Evolutionary conservation across 2,329 filamentous ascomycete genomes (phyloP), one percentile per base, ranked within the genome.

Genomic region (Colletotrichum truncatum): DNA sequence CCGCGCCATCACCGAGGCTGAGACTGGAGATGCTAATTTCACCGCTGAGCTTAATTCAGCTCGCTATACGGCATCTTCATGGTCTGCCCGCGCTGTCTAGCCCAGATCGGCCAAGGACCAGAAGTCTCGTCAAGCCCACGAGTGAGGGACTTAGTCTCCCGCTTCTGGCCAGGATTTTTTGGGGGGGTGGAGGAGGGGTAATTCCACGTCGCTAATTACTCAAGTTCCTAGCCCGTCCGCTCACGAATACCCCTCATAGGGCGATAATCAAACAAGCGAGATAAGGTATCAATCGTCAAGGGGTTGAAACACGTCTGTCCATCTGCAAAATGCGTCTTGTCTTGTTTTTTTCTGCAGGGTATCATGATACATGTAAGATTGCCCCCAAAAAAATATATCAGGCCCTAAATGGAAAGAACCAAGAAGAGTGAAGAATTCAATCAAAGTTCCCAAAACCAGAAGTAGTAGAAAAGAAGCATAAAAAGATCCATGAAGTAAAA

Each of bases 201-300:
- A 59, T 3, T 38, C 25, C 51, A 38, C 41, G 30, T 46, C 43
- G 38, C 59, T 48, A 64, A 43, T 57, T 56, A 58, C 32, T 46
- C 55, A 46, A 39, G 38, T 61, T 43, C 49, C 48, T 41, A 26
- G 26, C 43, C 28, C 38, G 11, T 34, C 12, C 32, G 14, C 14
- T 51, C 18, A 21, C 34, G 38, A 63, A 30, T 41, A 48, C 43
- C 52, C 41, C 52, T 57, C 59, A 41, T 30, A 36, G 23, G n/a
- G 30, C 38, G n/a, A 57, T 53, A 66, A 64, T 66, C 59, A 66
- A 64, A 66, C 63, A 66, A 66, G 63, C 58, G 63, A 66, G 45
- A 66, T 66, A 66, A 64, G 51, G 51, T 52, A 66, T 66, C 63
- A 52, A 38, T 45, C 45, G 48, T 28, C 58, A 56, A 38, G 58